phyloP scores from a whole-genome alignment of 2,329 filamentous ascomycete species.

The Cladorrhinum sp. region DNA sequence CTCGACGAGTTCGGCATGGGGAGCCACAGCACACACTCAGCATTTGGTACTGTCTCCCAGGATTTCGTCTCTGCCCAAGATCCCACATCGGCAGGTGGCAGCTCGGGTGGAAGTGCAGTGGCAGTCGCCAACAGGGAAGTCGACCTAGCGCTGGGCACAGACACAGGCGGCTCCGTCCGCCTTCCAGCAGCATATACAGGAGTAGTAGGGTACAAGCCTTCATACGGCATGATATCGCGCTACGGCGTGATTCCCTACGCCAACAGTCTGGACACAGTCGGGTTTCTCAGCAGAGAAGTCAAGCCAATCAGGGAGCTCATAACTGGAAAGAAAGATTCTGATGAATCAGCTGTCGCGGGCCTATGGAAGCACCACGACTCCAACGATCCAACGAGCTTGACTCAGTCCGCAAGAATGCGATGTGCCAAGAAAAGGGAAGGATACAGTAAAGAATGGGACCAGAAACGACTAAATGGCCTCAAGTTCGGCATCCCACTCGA shows the following conservation, averaged over 20 bases:
- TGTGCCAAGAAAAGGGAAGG: constrained; percentile 36
- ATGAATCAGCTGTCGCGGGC: constrained; percentile 18
- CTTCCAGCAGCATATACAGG: constrained; percentile 86
- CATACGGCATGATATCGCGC: constrained; percentile 81
- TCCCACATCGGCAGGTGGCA: constrained; percentile 69
- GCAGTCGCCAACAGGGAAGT: constrained; percentile 65
- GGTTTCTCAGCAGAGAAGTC: constrained; percentile 62
- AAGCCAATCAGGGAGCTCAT: constrained; percentile 50
- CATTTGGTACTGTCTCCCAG: constrained; percentile 29
- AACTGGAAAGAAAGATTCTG: constrained; percentile 40
- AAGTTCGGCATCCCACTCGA: constrained; percentile 63
- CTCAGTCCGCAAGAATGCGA: constrained; percentile 50
- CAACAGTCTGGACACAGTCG: constrained; percentile 89
- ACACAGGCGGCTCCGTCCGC: constrained; percentile 86
- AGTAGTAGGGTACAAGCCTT: constrained; percentile 83
- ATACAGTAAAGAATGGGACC: constrained; percentile 20
- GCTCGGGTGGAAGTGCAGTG: constrained; percentile 89
- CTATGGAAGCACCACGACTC: constrained; percentile 57
- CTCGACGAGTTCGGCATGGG: constrained; percentile 65
- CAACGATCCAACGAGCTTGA: constrained; percentile 72
- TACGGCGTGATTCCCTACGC: constrained; percentile 89
- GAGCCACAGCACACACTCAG: constrained; percentile 33
- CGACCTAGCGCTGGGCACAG: constrained; percentile 75
- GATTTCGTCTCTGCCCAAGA: not conserved
- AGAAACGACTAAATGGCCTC: constrained; percentile 31